Evolutionary conservation across 2,329 filamentous ascomycete species (phyloP).

Genomic region (Lomentospora prolificans): DNA sequence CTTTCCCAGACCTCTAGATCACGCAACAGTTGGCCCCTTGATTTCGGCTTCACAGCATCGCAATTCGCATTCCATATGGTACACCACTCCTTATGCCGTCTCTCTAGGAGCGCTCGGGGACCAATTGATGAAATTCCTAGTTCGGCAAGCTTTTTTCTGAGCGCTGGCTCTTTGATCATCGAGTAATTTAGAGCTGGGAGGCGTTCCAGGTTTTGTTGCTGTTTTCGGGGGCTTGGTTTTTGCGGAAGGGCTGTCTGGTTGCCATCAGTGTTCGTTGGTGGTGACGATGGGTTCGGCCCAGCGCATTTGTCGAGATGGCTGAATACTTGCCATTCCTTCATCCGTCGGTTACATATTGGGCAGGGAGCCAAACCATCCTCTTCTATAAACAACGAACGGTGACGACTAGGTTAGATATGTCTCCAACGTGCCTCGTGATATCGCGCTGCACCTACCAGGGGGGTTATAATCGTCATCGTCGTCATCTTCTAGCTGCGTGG

Average conservation of each 20-base stretch:
- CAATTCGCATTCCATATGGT: conserved; percentile 97
- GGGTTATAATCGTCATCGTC: conserved; percentile 22
- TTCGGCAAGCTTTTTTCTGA: conserved; percentile 74
- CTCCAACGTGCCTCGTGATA: no score
- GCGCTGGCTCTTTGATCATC: conserved; percentile 66
- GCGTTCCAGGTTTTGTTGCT: conserved; percentile 42
- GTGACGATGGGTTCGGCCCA: conserved; percentile 22
- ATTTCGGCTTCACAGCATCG: conserved; percentile 66
- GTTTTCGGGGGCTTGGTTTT: conserved; percentile 18
- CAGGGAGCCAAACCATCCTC: conserved; percentile 74
- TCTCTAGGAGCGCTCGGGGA: conserved; percentile 58
- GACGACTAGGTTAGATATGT: not conserved
- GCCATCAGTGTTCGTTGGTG: conserved; percentile 5
- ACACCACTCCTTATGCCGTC: conserved; percentile 83
- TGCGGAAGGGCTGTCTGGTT: conserved; percentile 12
- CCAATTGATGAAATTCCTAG: conserved; percentile 68
- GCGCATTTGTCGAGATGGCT: conserved; percentile 64
- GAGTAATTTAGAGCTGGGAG: conserved; percentile 79
- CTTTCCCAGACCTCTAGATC: conserved; percentile 84
- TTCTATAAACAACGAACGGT: conserved; percentile 12
- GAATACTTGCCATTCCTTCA: conserved; percentile 73
- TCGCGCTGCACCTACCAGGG: not conserved
- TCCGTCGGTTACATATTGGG: conserved; percentile 68
- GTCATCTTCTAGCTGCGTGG: conserved; percentile 10
- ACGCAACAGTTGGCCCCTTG: conserved; percentile 59